A percentile compares a stretch with the other conserved stretches of the same genome.
Conservation (phyloP, 1,284 basidiomycete genomes). For the Malassezia japonica region DNA sequence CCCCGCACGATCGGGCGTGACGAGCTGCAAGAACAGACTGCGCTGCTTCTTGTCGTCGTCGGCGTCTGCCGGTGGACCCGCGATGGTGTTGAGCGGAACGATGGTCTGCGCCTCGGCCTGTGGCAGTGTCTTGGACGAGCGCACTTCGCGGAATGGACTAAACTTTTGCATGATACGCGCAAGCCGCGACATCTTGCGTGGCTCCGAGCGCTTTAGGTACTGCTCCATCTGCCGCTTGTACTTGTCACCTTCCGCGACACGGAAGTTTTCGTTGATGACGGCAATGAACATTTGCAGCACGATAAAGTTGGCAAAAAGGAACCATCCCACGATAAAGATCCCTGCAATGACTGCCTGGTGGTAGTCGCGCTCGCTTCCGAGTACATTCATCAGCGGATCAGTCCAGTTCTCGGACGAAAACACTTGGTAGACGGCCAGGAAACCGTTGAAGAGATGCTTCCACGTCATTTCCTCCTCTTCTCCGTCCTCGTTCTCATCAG, state of each 20-base stretch:
- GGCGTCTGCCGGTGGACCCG: conserved; percentile 17
- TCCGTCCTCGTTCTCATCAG: conserved; percentile 38
- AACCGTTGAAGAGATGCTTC: conserved; percentile 77
- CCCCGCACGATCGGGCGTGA: conserved; percentile 14
- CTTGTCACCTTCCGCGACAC: conserved; percentile 83
- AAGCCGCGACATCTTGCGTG: conserved; percentile 30
- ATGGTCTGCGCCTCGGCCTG: neutral
- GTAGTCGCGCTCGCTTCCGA: conserved; percentile 58
- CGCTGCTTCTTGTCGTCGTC: conserved; percentile 19
- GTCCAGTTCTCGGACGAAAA: conserved; percentile 96
- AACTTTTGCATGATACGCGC: conserved; percentile 56
- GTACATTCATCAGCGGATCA: conserved; percentile 63
- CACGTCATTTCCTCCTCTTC: conserved; percentile 61
- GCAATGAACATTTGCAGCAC: conserved; percentile 97
- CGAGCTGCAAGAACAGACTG: conserved; percentile 15
- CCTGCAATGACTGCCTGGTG: conserved; percentile 67
- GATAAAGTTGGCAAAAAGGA: conserved; percentile 88
- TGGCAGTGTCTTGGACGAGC: conserved; percentile 2
- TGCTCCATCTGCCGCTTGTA: conserved; percentile 66
- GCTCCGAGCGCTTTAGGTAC: conserved; percentile 51
- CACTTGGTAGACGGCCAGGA: conserved; percentile 79
- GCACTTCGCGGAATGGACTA: conserved; percentile 81
- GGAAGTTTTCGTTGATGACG: conserved; percentile 95
- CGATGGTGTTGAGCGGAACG: conserved; percentile 20
- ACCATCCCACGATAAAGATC: conserved; percentile 73